Percentiles rank a stretch among this genome's conserved stretches.
phyloP scores from a whole-genome alignment of 163 green algal genomes.

The Volvox carteri region DNA sequence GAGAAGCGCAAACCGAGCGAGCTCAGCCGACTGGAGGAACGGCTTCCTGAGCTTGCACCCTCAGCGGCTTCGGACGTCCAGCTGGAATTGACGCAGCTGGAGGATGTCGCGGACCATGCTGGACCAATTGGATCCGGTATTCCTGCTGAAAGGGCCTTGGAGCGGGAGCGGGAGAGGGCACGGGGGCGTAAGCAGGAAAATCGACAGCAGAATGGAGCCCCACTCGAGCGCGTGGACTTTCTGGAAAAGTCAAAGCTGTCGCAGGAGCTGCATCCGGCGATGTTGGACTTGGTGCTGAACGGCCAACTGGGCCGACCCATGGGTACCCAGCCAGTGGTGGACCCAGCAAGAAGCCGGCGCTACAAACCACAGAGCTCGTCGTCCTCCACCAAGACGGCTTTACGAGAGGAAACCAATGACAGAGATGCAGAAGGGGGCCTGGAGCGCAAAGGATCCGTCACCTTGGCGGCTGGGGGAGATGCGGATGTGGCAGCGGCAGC shows the following conservation, averaged over 20 bases:
- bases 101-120: too few species aligned
- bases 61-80: not conserved
- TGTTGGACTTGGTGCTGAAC: conserved; percentile 13
- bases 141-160: too few species aligned
- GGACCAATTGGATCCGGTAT: too few species aligned
- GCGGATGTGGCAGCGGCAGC: not conserved
- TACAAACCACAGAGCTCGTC: too few species aligned
- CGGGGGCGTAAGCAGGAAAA: not conserved
- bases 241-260: conserved; percentile 11
- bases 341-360: not conserved
- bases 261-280: conserved; percentile 9
- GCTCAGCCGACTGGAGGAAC: too few species aligned
- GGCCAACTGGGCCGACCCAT: conserved; percentile 5
- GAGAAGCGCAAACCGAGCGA: too few species aligned
- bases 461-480: not conserved
- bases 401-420: not conserved
- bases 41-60: not conserved
- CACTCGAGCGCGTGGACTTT: not conserved
- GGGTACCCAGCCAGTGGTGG: not conserved
- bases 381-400: not conserved
- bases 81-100: not conserved
- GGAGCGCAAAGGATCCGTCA: not conserved
- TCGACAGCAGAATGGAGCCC: not conserved
- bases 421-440: not conserved
- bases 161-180: too few species aligned